Evolutionary conservation across 1,139 yeast species (phyloP), one percentile per base, ranked within the genome.

Genomic region (Pichiaceae sp.): DNA sequence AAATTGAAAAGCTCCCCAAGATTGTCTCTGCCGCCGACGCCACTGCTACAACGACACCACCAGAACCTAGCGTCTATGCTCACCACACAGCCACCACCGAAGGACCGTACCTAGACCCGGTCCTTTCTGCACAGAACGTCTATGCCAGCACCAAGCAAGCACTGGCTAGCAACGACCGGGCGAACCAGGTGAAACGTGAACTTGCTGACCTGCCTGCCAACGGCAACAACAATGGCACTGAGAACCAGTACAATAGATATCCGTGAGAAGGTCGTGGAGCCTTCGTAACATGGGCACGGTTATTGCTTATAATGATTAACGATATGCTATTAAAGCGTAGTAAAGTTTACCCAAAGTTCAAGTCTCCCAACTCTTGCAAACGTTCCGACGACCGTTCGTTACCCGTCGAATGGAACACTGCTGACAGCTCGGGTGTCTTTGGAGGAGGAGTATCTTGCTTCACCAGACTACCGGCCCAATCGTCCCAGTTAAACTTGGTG

Each of bases 1-100:
- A 84, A 48, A 83, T 91, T 36, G 76, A 74, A 42, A 72, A 73
- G 37, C 64, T 87, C 40, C 93, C 93, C 20, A 65, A 70, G 47
- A 54, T 70, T 17, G 40, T 53, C 1, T 35, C 46, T 4, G 34
- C 50, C 3, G 45, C 36, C 4, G 18, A n/a, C 19, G 27, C 12
- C 5, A 29, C 31, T 5, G 17, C 31, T 14, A 14, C n/a, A 9
- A 27, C 29, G n/a, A 27, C 25, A 8, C 25, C 25, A 8, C n/a
- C n/a, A n/a, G n/a, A n/a, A n/a, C n/a, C n/a, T n/a, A 21, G 24
- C 11, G 24, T 21, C 11, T 7, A 21, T 11, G 7, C 24, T 21
- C 11, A 7, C 11, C 8, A 9, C 16, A 25, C 28, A 11, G 28
- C 28, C 28, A 25, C 14, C 7, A 12, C 14, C 15, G 7, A 11